phyloP scores from a whole-genome alignment of 768 basidiomycete species.

The Lentinus tigrinus region DNA sequence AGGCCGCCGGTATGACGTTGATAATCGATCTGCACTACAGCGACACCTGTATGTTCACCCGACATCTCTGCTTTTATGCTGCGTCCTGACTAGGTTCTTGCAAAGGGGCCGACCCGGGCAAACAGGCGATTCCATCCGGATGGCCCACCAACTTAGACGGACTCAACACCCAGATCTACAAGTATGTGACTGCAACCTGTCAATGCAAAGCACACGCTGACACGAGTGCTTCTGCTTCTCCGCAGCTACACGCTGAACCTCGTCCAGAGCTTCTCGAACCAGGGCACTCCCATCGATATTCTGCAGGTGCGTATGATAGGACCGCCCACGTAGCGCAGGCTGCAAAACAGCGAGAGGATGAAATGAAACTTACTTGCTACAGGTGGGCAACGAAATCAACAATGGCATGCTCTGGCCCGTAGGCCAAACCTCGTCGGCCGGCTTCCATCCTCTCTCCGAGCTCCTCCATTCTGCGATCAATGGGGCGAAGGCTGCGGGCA shows the following conservation, averaged over 20 bases:
- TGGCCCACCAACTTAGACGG: constrained; percentile 52
- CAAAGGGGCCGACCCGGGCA: constrained; percentile 63
- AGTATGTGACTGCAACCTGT: constrained; percentile 30
- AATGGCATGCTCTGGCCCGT: constrained; percentile 62
- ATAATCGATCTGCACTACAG: constrained; percentile 61
- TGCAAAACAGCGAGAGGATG: too few relatives aligned
- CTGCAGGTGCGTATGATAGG: constrained; percentile 38
- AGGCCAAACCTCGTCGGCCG: constrained; percentile 51
- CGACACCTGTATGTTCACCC: constrained; percentile 49
- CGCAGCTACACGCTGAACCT: constrained; percentile 53
- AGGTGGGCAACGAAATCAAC: constrained; percentile 70
- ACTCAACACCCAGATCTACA: constrained; percentile 57
- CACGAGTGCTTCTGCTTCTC: neutral
- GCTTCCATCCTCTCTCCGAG: constrained; percentile 53
- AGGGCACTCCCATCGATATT: constrained; percentile 54
- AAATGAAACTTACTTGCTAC: too few relatives aligned
- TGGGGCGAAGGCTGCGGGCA: constrained; percentile 47
- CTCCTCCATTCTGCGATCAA: constrained; percentile 58
- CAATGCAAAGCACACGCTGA: neutral
- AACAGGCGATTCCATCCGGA: constrained; percentile 55
- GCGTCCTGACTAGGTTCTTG: neutral
- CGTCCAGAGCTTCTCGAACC: constrained; percentile 49
- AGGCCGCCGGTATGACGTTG: constrained; percentile 54
- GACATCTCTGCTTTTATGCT: neutral
- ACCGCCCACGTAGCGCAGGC: too few relatives aligned